Conservation (phyloP, 495 filamentous ascomycete species). For the Penicillium turbatum region DNA sequence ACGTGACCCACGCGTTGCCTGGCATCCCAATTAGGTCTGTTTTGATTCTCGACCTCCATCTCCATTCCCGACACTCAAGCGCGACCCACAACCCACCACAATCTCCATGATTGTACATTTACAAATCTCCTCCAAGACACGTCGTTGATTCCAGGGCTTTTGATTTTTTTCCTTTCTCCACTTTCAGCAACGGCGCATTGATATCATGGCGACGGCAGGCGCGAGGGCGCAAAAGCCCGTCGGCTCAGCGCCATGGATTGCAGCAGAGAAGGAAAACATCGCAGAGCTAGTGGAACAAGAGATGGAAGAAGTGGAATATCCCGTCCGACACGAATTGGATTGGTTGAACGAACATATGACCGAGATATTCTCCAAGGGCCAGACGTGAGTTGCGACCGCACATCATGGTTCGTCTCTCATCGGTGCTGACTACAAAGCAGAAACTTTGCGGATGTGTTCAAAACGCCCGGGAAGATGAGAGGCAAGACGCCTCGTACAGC, state of each 20-base stretch:
- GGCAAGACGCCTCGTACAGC: slow-evolving; percentile 88
- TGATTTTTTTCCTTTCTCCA: background rate
- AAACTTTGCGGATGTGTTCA: slow-evolving; percentile 88
- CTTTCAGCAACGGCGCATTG: slow-evolving; percentile 25
- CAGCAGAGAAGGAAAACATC: slow-evolving; percentile 62
- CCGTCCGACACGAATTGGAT: slow-evolving; percentile 83
- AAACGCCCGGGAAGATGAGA: slow-evolving; percentile 89
- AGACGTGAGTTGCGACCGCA: slow-evolving; percentile 57
- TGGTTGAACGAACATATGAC: slow-evolving; percentile 98
- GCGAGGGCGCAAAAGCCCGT: slow-evolving; percentile 51
- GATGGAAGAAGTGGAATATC: slow-evolving; percentile 83
- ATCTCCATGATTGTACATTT: slow-evolving; percentile 10
- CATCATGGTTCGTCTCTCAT: background rate
- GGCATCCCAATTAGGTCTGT: slow-evolving; percentile 19
- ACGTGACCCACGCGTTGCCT: slow-evolving; percentile 27
- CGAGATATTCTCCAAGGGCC: slow-evolving; percentile 81
- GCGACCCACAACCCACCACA: slow-evolving; percentile 7
- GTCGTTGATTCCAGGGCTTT: background rate
- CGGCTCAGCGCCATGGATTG: slow-evolving; percentile 65
- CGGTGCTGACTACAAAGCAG: slow-evolving; percentile 47
- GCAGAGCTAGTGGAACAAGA: slow-evolving; percentile 62
- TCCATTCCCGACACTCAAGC: slow-evolving; percentile 13
- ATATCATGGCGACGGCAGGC: slow-evolving; percentile 47
- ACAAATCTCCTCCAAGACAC: background rate
- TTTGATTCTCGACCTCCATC: slow-evolving; percentile 20